Evolutionary conservation across 306 rosid genomes (phyloP).

Genomic region (Luffa aegyptiaca): DNA sequence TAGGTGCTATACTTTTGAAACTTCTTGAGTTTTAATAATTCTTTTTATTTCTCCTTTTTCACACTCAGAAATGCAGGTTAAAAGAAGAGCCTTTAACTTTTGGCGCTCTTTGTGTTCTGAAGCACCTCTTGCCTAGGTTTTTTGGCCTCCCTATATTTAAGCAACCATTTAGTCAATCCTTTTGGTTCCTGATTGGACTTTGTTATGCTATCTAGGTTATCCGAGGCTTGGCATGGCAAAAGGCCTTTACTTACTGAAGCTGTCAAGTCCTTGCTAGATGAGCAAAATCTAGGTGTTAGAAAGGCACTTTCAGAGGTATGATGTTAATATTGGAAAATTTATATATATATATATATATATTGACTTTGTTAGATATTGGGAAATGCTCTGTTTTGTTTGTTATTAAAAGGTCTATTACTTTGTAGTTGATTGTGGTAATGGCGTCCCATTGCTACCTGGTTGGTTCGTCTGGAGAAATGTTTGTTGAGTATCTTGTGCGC

Average conservation of each 20-base stretch:
- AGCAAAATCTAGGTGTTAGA: constrained; percentile 59
- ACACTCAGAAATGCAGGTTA: constrained; percentile 73
- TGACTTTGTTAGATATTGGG: background rate
- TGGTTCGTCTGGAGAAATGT: constrained; percentile 88
- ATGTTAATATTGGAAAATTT: background rate
- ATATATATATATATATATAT: background rate
- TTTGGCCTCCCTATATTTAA: constrained; percentile 1
- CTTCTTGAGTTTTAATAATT: constrained; percentile 1
- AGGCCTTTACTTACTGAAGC: constrained; percentile 67
- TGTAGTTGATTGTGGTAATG: constrained; percentile 91
- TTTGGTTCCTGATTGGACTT: constrained; percentile 21
- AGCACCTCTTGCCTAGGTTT: constrained; percentile 95
- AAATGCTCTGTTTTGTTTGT: constrained; percentile 13
- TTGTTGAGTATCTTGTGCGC: constrained; percentile 81
- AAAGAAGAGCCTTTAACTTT: constrained; percentile 77
- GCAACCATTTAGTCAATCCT: constrained; percentile 7
- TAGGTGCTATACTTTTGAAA: background rate
- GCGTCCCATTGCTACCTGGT: constrained; percentile 93
- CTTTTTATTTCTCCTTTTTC: constrained; percentile 4
- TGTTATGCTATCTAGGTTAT: constrained; percentile 41
- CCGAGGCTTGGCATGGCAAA: constrained; percentile 89
- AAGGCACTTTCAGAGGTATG: constrained; percentile 84
- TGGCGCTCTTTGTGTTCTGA: constrained; percentile 74
- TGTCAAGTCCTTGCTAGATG: constrained; percentile 71
- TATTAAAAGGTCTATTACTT: constrained; percentile 10